phyloP scores from a whole-genome alignment of 78 protist species.

The Planoprotostelium fungivorum region DNA sequence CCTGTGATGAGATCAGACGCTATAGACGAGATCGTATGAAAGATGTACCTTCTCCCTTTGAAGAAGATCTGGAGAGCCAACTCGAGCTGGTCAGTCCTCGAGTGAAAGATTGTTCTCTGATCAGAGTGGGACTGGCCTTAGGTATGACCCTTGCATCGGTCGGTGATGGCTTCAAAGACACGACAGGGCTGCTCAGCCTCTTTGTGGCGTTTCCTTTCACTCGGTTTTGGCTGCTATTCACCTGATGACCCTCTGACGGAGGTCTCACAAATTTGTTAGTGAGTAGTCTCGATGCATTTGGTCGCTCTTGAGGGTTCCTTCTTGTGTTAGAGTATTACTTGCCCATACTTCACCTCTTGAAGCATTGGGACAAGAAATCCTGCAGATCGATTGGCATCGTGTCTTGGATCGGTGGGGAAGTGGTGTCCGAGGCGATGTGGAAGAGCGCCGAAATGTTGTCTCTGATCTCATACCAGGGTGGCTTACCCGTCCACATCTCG shows the following conservation, averaged over 20 bases:
- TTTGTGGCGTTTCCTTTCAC: background rate
- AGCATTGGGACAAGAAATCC: conserved; percentile 42
- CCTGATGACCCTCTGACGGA: background rate
- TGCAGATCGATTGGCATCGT: conserved; percentile 17
- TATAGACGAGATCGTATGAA: background rate
- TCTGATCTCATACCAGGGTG: conserved; percentile 66
- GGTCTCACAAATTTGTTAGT: background rate
- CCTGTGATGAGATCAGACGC: background rate
- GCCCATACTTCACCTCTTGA: conserved; percentile 4
- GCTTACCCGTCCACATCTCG: conserved; percentile 69
- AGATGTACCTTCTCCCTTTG: background rate
- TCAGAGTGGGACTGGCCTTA: background rate
- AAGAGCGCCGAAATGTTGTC: conserved; percentile 56
- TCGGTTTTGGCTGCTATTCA: background rate
- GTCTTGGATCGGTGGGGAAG: conserved; percentile 32
- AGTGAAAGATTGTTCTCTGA: background rate
- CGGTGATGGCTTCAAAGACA: background rate
- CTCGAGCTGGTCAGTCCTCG: background rate
- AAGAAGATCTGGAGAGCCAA: background rate
- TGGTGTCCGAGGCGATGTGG: conserved; percentile 29
- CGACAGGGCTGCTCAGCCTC: background rate
- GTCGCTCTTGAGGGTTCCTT: conserved; percentile 49
- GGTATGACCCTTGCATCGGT: background rate
- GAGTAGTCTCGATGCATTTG: conserved; percentile 33
- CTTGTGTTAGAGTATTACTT: background rate